These are phyloP conservation scores for Priceomyces fermenticarens DNA, from an alignment of 805 yeast genomes.

Conservation along the genomic window DNA sequence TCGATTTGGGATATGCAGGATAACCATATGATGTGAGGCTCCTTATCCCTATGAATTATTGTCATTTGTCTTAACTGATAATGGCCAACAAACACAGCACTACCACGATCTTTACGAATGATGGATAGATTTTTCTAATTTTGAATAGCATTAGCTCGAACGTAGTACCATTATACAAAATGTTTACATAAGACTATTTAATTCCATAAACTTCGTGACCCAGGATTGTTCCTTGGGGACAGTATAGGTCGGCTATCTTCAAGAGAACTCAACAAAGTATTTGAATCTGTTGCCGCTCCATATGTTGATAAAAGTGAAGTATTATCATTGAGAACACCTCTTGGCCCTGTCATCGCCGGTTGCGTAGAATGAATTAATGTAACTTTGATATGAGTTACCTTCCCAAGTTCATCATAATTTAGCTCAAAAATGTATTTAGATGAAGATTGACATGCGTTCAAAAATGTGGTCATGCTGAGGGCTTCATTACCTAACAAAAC, in stretches of 20 bases:
- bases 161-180: background rate
- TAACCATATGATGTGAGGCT: no score
- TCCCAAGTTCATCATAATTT: constrained; percentile 44
- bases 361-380: constrained; percentile 5
- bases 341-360: constrained; percentile 8
- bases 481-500: constrained; percentile 23
- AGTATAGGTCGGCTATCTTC: constrained; percentile 1
- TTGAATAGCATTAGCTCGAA: no score
- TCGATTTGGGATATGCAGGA: no score
- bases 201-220: constrained; percentile 9
- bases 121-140: no score
- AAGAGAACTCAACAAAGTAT: constrained; percentile 4
- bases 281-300: constrained; percentile 3
- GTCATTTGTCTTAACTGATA: no score
- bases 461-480: constrained; percentile 29
- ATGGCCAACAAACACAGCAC: no score
- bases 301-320: background rate
- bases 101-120: no score
- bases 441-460: constrained; percentile 23
- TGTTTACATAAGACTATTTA: background rate
- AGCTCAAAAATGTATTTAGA: constrained; percentile 38
- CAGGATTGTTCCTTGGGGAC: constrained; percentile 4
- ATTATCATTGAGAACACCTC: constrained; percentile 11
- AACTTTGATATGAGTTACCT: constrained; percentile 41
- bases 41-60: no score